Conservation (phyloP, 202 grass and related monocot species). For the Cymbopogon flexuosus region DNA sequence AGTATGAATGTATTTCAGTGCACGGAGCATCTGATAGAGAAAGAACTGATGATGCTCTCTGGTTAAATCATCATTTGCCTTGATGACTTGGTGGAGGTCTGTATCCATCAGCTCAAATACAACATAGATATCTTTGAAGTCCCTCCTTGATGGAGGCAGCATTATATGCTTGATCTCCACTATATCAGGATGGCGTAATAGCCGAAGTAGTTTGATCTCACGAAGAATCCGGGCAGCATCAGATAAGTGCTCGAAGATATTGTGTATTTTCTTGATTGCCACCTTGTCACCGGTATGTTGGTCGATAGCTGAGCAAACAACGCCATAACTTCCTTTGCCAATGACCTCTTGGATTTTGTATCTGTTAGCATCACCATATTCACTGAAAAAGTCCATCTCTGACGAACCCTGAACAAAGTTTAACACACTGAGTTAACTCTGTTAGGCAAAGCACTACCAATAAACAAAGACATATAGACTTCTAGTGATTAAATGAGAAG, state of each 20-base stretch:
- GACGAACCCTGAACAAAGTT: slow-evolving; percentile 56
- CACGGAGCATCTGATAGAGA: slow-evolving; percentile 92
- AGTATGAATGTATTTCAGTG: slow-evolving; percentile 94
- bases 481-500: neutral
- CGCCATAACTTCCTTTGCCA: slow-evolving; percentile 94
- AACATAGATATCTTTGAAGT: slow-evolving; percentile 99
- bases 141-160: slow-evolving; percentile 81
- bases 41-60: slow-evolving; percentile 92
- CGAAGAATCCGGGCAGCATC: slow-evolving; percentile 86
- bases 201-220: slow-evolving; percentile 90
- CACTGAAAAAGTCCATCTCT: slow-evolving; percentile 91
- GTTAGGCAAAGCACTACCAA: neutral
- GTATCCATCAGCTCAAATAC: slow-evolving; percentile 98
- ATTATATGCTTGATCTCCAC: slow-evolving; percentile 99
- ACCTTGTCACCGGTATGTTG: slow-evolving; percentile 83
- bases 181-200: slow-evolving; percentile 90
- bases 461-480: neutral
- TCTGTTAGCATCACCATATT: slow-evolving; percentile 85
- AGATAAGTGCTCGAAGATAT: slow-evolving; percentile 92
- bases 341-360: slow-evolving; percentile 92
- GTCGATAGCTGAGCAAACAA: slow-evolving; percentile 88
- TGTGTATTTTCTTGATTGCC: slow-evolving; percentile 95
- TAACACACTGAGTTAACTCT: slow-evolving; percentile 18
- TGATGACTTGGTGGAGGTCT: slow-evolving; percentile 97
- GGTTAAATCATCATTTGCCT: slow-evolving; percentile 96